Percentiles rank a stretch among this genome's conserved stretches.
Evolutionary conservation across 1,139 yeast genomes (phyloP).

Genomic region (Zygosaccharomyces sapae): DNA sequence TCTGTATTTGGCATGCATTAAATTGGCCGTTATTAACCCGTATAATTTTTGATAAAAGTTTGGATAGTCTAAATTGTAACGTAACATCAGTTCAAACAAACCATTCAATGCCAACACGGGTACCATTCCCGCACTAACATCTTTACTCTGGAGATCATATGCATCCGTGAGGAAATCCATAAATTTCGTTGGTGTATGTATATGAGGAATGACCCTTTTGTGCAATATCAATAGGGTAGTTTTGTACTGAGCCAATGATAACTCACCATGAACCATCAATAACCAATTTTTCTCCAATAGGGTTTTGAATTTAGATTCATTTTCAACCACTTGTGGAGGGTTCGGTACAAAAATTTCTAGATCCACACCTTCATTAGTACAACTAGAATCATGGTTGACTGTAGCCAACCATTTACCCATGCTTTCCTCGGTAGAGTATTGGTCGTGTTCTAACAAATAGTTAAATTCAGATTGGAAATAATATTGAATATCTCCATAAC

Average conservation of each 20-base stretch:
- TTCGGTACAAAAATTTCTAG: slow-evolving; percentile 42
- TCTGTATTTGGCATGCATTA: slow-evolving; percentile 74
- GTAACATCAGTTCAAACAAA: slow-evolving; percentile 76
- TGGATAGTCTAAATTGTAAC: slow-evolving; percentile 85
- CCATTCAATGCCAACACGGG: slow-evolving; percentile 86
- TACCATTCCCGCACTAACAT: slow-evolving; percentile 53
- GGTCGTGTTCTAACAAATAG: slow-evolving; percentile 21
- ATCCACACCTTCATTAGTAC: slow-evolving; percentile 29
- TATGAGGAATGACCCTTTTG: slow-evolving; percentile 75
- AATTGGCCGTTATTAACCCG: slow-evolving; percentile 67
- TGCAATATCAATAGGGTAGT: slow-evolving; percentile 66
- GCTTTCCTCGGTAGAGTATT: slow-evolving; percentile 10
- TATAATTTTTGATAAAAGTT: slow-evolving; percentile 82
- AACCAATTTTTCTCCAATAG: slow-evolving; percentile 71
- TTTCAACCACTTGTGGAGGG: slow-evolving; percentile 56
- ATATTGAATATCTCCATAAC: slow-evolving; percentile 63
- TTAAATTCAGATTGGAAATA: slow-evolving; percentile 52
- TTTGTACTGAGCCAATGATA: slow-evolving; percentile 58
- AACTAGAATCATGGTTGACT: slow-evolving; percentile 37
- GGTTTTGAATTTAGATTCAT: slow-evolving; percentile 54
- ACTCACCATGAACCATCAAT: slow-evolving; percentile 46
- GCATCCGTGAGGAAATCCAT: slow-evolving; percentile 95
- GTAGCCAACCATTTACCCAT: slow-evolving; percentile 40
- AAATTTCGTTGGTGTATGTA: slow-evolving; percentile 72
- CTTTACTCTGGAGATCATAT: slow-evolving; percentile 43